Evolutionary conservation across 768 basidiomycete species (phyloP).

Genomic region (Boletellus ananas): DNA sequence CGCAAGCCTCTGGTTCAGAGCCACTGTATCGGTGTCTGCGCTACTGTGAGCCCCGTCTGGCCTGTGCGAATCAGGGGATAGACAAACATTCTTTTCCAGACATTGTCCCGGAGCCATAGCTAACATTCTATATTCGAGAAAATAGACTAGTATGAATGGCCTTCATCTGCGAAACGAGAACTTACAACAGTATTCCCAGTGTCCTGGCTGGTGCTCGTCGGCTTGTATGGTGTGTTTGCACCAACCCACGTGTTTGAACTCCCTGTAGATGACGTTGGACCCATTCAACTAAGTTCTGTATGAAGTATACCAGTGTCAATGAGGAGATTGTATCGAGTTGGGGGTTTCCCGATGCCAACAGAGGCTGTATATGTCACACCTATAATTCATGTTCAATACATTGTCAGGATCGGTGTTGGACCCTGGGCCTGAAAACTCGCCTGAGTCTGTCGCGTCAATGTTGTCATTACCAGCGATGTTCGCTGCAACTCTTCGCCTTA

Average conservation of each 20-base stretch:
- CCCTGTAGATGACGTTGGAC: slow-evolving; percentile 20
- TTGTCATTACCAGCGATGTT: slow-evolving; percentile 18
- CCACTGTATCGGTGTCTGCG: slow-evolving; percentile 46
- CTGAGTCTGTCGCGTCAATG: slow-evolving; percentile 57
- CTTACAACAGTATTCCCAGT: slow-evolving; percentile 38
- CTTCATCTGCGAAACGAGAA: background rate
- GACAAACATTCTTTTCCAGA: slow-evolving; percentile 47
- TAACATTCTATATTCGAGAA: slow-evolving; percentile 37
- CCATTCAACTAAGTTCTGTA: background rate
- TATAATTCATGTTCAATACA: slow-evolving; percentile 4
- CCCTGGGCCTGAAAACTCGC: slow-evolving; percentile 25
- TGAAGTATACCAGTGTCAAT: slow-evolving; percentile 50
- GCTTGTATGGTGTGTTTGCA: slow-evolving; percentile 43
- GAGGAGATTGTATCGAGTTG: slow-evolving; percentile 48
- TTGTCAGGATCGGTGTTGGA: background rate
- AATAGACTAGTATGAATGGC: background rate
- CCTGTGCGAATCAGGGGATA: background rate
- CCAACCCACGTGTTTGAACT: slow-evolving; percentile 58
- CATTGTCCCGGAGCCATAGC: slow-evolving; percentile 54
- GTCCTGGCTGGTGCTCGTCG: slow-evolving; percentile 42
- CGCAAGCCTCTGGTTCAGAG: slow-evolving; percentile 37
- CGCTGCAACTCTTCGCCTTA: slow-evolving; percentile 16
- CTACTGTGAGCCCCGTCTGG: background rate
- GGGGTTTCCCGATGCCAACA: slow-evolving; percentile 50
- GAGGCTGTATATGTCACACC: slow-evolving; percentile 52